Base-by-base conservation (phyloP, 176 grass and related monocot genomes). In the Musa beccarii region DNA sequence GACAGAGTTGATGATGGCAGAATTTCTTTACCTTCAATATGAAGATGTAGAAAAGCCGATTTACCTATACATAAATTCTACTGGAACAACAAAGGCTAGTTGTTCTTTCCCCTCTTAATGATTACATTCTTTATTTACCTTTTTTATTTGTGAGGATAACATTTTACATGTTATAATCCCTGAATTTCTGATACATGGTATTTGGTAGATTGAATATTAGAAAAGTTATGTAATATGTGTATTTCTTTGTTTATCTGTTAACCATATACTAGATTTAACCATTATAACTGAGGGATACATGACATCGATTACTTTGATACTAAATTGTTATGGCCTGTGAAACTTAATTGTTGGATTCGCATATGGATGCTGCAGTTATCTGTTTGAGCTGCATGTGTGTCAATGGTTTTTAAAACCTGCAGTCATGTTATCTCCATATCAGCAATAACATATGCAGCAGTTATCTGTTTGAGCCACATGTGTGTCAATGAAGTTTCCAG, bases 1-100 rank as follows among this genome's bases (percentile, higher is more conserved):
- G 57, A 91, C 82, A 52, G 88, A 98, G 82, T 69, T 98, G 69
- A 81, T 98, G 82, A 80, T 91, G 29, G 84, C 88, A 16, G 90
- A 93, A 75, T 90, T 98, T 71, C 84, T 98, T 67, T 88, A 87
- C 76, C 90, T 98, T n/a, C 85, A 93, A 79, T 81, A 88, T 69
- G 86, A 90, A 15, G 90, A 97, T 78, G 72, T 81, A 14, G 80
- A 90, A 56, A 97, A 88, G 69, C 93, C 93, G 61, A 92, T 96
- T 75, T 96, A 92, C 71, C 78, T 96, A 70, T 92, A 96, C 77
- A 92, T 96, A 71, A 90, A 96, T 79, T 96, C 90, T 63, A 96
- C 93, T 23, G 93, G 93, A 52, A 92, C 88, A 62, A 92, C 85
- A 69, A 90, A 96, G 85, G 93, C 83, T 17, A 43, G 34, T 75